phyloP scores from a whole-genome alignment of 495 filamentous ascomycete genomes.

The Mytilinidion resinicola region DNA sequence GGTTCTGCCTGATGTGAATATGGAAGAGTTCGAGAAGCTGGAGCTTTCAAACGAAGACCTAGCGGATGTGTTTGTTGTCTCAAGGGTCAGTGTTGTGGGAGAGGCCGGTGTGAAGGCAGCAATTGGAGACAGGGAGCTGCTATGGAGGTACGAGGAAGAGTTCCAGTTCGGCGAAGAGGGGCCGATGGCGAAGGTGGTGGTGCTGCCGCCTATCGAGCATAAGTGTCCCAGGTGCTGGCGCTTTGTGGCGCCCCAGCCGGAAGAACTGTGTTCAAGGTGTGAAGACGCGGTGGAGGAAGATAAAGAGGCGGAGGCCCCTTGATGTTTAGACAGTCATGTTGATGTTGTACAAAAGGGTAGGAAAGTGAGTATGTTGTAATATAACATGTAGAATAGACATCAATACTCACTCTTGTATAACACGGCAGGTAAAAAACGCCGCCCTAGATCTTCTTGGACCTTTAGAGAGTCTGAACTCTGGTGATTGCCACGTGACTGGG shows the following conservation, averaged over 20 bases:
- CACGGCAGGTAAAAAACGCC: no score
- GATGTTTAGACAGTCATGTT: no score
- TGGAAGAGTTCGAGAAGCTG: slow-evolving; percentile 13
- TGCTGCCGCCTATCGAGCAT: slow-evolving; percentile 38
- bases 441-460: no score
- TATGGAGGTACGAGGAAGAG: neutral
- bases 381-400: no score
- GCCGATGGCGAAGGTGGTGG: slow-evolving; percentile 20
- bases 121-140: neutral
- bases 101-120: neutral
- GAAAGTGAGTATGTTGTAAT: no score
- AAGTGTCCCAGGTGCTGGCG: slow-evolving; percentile 6
- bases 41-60: slow-evolving; percentile 54
- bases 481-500: no score
- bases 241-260: neutral
- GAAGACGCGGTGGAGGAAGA: neutral
- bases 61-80: slow-evolving; percentile 73
- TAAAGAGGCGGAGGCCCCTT: neutral
- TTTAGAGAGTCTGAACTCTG: no score
- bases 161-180: neutral
- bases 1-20: slow-evolving; percentile 19
- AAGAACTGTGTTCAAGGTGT: neutral
- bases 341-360: no score
- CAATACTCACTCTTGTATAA: no score
- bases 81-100: slow-evolving; percentile 50